Conservation (phyloP, 306 rosid species). For the Purshia tridentata region DNA sequence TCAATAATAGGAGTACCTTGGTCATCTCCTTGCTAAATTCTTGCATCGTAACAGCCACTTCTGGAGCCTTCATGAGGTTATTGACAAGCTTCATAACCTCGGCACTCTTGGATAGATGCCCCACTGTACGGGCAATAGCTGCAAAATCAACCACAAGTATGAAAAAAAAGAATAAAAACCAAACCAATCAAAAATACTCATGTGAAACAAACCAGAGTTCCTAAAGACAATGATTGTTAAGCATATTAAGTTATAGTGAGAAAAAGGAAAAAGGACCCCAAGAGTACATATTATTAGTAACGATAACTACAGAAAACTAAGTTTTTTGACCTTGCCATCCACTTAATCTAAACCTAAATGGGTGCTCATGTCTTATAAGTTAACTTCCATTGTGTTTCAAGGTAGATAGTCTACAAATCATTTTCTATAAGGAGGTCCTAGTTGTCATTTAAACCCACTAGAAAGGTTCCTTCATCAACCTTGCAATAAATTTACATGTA, state of each 20-base stretch:
- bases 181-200: not conserved
- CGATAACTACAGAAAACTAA: not conserved
- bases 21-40: conserved; percentile 99
- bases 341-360: not conserved
- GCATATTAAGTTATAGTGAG: not conserved
- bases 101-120: conserved; percentile 96
- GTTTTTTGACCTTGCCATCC: not conserved
- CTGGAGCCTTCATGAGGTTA: conserved; percentile 97
- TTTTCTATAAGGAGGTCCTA: not conserved
- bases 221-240: not conserved
- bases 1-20: conserved; percentile 49
- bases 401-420: not conserved
- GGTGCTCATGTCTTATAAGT: not conserved
- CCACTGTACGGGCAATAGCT: conserved; percentile 81
- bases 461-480: not conserved
- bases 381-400: not conserved
- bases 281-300: not conserved
- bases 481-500: not conserved
- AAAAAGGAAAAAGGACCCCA: not conserved
- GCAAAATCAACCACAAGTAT: conserved; percentile 20
- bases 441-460: conserved; percentile 1
- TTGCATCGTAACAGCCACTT: conserved; percentile 93
- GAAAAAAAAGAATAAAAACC: not conserved
- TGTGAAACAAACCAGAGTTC: not conserved
- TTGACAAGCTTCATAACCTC: conserved; percentile 98